Evolutionary conservation across 2,329 filamentous ascomycete species (phyloP).

Genomic region (Ceratocystis variospora): DNA sequence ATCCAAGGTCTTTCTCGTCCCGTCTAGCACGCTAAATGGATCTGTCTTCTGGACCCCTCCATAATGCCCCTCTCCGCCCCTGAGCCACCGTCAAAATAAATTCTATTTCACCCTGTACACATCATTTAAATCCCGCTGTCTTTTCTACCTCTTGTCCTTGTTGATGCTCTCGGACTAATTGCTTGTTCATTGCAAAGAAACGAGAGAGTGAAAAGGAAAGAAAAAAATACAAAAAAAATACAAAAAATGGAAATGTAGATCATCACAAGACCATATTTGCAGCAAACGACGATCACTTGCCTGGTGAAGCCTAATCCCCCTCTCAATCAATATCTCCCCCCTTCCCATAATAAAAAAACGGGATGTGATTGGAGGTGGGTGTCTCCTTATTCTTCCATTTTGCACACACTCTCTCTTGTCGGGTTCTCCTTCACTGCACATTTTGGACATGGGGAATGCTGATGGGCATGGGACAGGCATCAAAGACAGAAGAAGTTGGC

Average conservation of each 20-base stretch:
- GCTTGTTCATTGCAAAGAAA: background rate
- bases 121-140: constrained; percentile 5
- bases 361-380: background rate
- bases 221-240: background rate
- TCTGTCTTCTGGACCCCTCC: no score
- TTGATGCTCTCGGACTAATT: background rate
- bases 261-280: background rate
- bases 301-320: background rate
- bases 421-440: background rate
- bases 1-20: no score
- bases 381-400: background rate
- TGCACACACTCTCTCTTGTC: background rate
- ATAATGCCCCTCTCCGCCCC: background rate
- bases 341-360: background rate
- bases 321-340: background rate
- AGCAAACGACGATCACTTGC: background rate
- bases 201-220: background rate
- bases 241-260: background rate
- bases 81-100: background rate
- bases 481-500: background rate
- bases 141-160: background rate
- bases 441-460: background rate
- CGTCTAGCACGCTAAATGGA: no score
- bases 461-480: background rate
- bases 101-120: background rate